phyloP scores from a whole-genome alignment of 108 stramenopile genomes.

The Skeletonema grethae region DNA sequence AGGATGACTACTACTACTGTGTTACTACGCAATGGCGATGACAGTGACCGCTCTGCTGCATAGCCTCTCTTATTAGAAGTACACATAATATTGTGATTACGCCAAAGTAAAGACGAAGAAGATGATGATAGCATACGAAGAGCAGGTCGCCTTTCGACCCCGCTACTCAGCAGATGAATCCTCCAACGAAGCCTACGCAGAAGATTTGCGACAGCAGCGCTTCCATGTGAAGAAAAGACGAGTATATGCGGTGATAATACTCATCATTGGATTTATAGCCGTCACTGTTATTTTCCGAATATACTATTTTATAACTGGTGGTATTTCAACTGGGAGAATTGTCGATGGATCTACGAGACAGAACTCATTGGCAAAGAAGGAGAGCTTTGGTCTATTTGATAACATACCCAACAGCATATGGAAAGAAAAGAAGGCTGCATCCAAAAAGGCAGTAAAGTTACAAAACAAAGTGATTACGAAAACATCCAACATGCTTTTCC shows the following conservation, averaged over 20 bases:
- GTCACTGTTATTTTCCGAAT: conserved; percentile 17
- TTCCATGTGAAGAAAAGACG: conserved; percentile 26
- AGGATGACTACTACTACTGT: no score
- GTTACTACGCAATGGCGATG: no score
- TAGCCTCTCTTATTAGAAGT: no score
- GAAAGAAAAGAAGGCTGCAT: conserved; percentile 25
- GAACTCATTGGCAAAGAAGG: conserved; percentile 6
- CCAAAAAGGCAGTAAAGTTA: conserved; percentile 9
- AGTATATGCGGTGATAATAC: not conserved
- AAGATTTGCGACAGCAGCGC: conserved; percentile 26
- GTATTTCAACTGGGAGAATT: not conserved
- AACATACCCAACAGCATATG: conserved; percentile 40
- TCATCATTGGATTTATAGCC: conserved; percentile 4
- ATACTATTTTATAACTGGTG: conserved; percentile 17
- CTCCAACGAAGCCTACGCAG: conserved; percentile 26
- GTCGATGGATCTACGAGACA: not conserved
- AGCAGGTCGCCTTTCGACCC: conserved; percentile 14
- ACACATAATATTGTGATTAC: no score
- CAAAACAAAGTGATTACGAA: conserved; percentile 24
- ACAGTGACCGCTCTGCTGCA: no score
- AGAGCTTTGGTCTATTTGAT: conserved; percentile 54
- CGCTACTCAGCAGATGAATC: conserved; percentile 42
- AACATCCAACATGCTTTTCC: conserved; percentile 15
- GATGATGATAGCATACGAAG: not conserved
- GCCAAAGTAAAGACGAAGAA: no score